These are phyloP conservation scores for Lachnellula subtilissima DNA, from an alignment of 2,329 filamentous ascomycete genomes.

Conservation along the genomic window DNA sequence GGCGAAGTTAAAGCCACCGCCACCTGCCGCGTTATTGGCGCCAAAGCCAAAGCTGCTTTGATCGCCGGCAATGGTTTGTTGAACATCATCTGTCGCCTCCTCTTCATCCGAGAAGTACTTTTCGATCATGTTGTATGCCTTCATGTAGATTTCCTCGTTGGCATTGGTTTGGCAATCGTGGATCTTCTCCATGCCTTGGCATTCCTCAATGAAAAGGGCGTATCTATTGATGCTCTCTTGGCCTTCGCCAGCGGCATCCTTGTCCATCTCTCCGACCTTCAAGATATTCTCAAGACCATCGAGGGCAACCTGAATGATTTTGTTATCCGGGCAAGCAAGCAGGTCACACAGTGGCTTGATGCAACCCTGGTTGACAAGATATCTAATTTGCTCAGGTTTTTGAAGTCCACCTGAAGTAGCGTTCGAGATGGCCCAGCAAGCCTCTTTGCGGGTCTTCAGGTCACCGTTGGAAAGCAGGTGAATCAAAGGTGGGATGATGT, in stretches of 20 bases:
- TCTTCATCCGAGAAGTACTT: conserved; percentile 99
- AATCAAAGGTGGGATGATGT: conserved; percentile 94
- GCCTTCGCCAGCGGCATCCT: conserved; percentile 74
- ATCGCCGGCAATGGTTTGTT: conserved; percentile 50
- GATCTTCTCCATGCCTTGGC: conserved; percentile 99
- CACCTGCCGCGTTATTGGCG: conserved; percentile 61
- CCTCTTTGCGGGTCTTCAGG: conserved; percentile 98
- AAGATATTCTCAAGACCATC: conserved; percentile 98
- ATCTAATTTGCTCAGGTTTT: conserved; percentile 98
- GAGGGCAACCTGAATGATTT: conserved; percentile 98
- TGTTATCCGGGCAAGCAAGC: conserved; percentile 94
- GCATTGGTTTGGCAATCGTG: conserved; percentile 99
- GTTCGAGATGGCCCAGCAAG: conserved; percentile 99
- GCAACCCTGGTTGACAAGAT: conserved; percentile 87
- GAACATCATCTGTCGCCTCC: conserved; percentile 68
- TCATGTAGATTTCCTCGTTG: conserved; percentile 99
- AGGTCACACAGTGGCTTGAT: conserved; percentile 97
- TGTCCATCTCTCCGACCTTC: conserved; percentile 98
- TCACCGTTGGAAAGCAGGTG: conserved; percentile 95
- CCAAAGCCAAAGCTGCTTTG: conserved; percentile 80
- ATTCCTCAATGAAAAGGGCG: conserved; percentile 97
- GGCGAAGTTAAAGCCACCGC: conserved; percentile 94
- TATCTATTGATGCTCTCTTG: conserved; percentile 88
- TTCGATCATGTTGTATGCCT: conserved; percentile 99
- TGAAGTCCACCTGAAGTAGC: conserved; percentile 95